Percentiles rank a stretch among this genome's conserved stretches.
phyloP scores from a whole-genome alignment of 2,329 filamentous ascomycete genomes.

The Botrytis tulipae region DNA sequence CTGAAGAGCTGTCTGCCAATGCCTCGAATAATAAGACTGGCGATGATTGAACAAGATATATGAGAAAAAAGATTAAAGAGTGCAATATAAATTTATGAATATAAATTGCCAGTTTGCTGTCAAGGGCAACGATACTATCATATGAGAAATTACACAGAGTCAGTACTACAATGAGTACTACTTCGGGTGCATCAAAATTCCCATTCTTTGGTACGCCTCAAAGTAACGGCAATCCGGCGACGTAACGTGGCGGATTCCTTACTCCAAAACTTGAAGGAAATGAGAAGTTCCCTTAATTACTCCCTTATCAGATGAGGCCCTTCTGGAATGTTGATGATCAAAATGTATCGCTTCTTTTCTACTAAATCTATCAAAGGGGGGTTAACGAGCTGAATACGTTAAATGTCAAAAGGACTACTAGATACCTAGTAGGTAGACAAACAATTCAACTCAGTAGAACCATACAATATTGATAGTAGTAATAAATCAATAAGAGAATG shows the following conservation, averaged over 20 bases:
- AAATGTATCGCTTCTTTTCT: slow-evolving; percentile 8
- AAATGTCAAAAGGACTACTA: slow-evolving; percentile 2
- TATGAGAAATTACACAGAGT: slow-evolving; percentile 35
- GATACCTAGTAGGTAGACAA: neutral
- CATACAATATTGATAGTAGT: neutral
- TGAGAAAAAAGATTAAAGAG: slow-evolving; percentile 11
- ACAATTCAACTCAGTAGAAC: neutral
- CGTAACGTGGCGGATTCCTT: slow-evolving; percentile 31
- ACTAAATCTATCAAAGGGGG: neutral
- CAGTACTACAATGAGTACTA: slow-evolving; percentile 31
- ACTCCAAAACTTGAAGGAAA: slow-evolving; percentile 26
- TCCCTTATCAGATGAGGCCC: slow-evolving; percentile 16
- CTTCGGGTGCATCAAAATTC: slow-evolving; percentile 25
- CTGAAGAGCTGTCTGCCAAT: slow-evolving; percentile 23
- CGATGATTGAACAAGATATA: slow-evolving; percentile 18
- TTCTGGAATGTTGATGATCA: slow-evolving; percentile 29
- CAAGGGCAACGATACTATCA: slow-evolving; percentile 33
- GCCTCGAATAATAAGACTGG: slow-evolving; percentile 1
- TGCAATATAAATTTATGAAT: slow-evolving; percentile 9
- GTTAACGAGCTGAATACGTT: slow-evolving; percentile 15
- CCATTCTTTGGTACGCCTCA: slow-evolving; percentile 33
- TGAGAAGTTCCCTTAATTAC: slow-evolving; percentile 13
- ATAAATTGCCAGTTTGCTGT: slow-evolving; percentile 27
- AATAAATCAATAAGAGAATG: neutral
- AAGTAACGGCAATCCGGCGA: slow-evolving; percentile 27